Conservation (phyloP, 768 basidiomycete genomes). For the Phylloporus arenicola region DNA sequence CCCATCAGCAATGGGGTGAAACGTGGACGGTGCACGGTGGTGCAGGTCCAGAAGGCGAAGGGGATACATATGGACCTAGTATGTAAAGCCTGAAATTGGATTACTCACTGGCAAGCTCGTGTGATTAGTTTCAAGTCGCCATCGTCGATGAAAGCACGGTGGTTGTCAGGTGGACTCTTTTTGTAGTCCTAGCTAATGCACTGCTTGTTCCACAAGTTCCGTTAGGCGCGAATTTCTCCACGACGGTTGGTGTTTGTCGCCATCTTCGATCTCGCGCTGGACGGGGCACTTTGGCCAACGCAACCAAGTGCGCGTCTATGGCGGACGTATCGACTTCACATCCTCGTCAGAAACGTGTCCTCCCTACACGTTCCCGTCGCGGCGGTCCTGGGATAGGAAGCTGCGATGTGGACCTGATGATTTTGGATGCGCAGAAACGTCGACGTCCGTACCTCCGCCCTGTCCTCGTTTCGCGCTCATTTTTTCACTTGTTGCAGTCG, state of each 20-base stretch:
- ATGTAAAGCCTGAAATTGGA: conserved; percentile 11
- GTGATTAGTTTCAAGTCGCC: no score
- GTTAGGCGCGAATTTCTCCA: not conserved
- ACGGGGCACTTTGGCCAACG: conserved; percentile 5
- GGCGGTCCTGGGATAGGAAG: conserved; percentile 78
- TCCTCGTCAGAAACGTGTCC: conserved; percentile 66
- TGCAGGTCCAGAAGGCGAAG: conserved; percentile 21
- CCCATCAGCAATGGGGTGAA: conserved; percentile 29
- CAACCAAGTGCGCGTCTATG: conserved; percentile 21
- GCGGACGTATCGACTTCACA: conserved; percentile 34
- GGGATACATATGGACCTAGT: conserved; percentile 23
- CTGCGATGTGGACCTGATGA: conserved; percentile 76
- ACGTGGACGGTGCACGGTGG: conserved; percentile 36
- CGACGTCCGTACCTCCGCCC: conserved; percentile 50
- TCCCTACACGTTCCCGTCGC: conserved; percentile 76
- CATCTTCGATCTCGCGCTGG: not conserved
- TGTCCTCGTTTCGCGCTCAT: conserved; percentile 16
- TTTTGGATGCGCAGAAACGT: conserved; percentile 74
- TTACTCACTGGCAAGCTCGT: conserved; percentile 11
- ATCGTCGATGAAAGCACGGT: no score
- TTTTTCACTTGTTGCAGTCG: conserved; percentile 39
- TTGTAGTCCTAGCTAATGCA: not conserved
- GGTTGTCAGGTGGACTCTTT: not conserved
- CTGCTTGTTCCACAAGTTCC: not conserved
- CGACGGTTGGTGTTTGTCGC: not conserved